Conservation (phyloP, 2,329 filamentous ascomycete species). For the Beauveria sp. region DNA sequence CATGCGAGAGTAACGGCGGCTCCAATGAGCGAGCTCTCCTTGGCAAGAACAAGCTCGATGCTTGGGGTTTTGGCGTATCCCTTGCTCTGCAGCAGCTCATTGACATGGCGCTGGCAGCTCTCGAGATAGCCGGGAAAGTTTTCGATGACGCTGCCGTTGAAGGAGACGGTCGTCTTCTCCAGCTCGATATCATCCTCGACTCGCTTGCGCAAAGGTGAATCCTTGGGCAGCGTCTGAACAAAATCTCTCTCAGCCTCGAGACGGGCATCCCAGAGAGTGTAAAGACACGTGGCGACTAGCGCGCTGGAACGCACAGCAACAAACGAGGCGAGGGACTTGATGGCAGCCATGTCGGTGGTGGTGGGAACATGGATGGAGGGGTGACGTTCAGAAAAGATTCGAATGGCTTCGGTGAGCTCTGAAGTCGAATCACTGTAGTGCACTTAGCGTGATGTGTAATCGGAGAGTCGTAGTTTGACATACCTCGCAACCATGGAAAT, state of each 20-base stretch:
- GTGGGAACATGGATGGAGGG: constrained; percentile 36
- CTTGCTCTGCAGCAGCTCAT: constrained; percentile 43
- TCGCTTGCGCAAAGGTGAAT: constrained; percentile 31
- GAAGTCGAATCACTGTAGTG: constrained; percentile 35
- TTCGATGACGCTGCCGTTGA: constrained; percentile 73
- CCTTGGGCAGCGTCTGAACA: constrained; percentile 21
- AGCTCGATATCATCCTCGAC: constrained; percentile 44
- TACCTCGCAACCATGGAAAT: constrained; percentile 52
- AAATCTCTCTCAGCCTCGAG: constrained; percentile 37
- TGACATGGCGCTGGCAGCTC: constrained; percentile 55
- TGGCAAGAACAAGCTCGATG: constrained; percentile 59
- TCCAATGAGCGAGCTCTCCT: constrained; percentile 68
- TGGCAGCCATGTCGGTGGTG: constrained; percentile 39
- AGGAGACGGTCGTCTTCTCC: constrained; percentile 56
- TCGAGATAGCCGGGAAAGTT: constrained; percentile 63
- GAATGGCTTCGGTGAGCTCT: constrained; percentile 35
- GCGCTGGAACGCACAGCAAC: constrained; percentile 52
- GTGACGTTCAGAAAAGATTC: constrained; percentile 42
- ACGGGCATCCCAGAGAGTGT: constrained; percentile 51
- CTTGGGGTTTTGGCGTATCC: constrained; percentile 29
- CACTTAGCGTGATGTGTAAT: constrained; percentile 16
- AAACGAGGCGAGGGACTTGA: constrained; percentile 45
- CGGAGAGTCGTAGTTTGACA: constrained; percentile 19
- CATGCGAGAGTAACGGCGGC: constrained; percentile 63
- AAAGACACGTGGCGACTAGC: constrained; percentile 50